Base-by-base conservation (phyloP, 2,329 filamentous ascomycete genomes). In the Pseudogymnoascus sp. region DNA sequence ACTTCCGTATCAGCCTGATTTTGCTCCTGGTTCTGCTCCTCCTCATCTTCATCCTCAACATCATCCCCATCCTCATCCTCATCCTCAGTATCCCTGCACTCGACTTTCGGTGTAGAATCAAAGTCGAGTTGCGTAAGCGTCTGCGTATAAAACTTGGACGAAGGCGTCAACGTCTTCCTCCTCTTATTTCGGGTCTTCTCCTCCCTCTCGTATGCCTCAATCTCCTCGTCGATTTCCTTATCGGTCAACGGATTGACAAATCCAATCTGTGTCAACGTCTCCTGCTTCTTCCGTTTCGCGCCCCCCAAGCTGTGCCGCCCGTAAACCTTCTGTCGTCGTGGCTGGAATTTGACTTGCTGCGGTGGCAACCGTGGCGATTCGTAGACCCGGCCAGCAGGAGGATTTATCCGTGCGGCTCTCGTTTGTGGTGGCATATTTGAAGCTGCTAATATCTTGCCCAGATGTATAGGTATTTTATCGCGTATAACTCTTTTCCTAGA, bases 121-220 rank as follows among this genome's bases (percentile, higher is more conserved):
- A 38, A 41, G 79, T 78, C 0, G 89, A 93, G 2, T 78, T 77
- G 19, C 73, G 75, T 92, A 97, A 19, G 82, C 75, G 0, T 80
- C 76, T 41, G 83, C 82, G 71, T 96, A 96, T 68, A 95, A 25
- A 49, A 33, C 60, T 33, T 52, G 11, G 35, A 49, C 39, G 35
- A 33, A 16, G 28, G 35, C 22, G 30, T 58, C 38, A 42, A 38
- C 19, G 38, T 45, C 25, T 36, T 45, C 25, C 60, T 38, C 60
- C 42, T 61, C 23, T 42, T 61, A 9, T 36, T 33, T 9, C 42
- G 5, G 4, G 22, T 30, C 60, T 58, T 9, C 25, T 58, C 60
- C 16, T 61, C 39, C 36, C 41, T 52, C 39, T 61, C 60, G 60
- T 61, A 42, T 42, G 36, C 39, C 7, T 55, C 60, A 33, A 61